Percentiles rank a stretch among this genome's conserved stretches.
phyloP scores from a whole-genome alignment of 495 filamentous ascomycete species.

The Geopyxis carbonaria region DNA sequence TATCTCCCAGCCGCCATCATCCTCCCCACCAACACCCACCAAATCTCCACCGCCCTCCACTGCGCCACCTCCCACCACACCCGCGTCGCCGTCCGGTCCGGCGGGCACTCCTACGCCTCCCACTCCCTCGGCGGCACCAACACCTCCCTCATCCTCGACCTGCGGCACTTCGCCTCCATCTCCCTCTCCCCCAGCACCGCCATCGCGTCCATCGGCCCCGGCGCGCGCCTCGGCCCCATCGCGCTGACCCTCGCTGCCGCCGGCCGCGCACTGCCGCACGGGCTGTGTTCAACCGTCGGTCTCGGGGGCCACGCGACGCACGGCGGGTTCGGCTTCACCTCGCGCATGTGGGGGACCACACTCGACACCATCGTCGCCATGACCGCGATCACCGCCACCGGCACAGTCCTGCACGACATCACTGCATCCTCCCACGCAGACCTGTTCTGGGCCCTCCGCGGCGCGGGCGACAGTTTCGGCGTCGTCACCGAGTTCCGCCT shows the following conservation, averaged over 20 bases:
- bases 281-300: constrained; percentile 47
- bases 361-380: constrained; percentile 42
- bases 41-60: background rate
- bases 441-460: constrained; percentile 36
- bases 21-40: too few species aligned
- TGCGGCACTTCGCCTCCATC: constrained; percentile 33
- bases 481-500: constrained; percentile 45
- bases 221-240: constrained; percentile 43
- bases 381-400: constrained; percentile 45
- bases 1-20: too few species aligned
- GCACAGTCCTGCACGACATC: constrained; percentile 28
- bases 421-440: constrained; percentile 28
- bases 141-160: constrained; percentile 33
- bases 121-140: too few species aligned
- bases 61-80: background rate
- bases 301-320: constrained; percentile 58
- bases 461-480: constrained; percentile 45
- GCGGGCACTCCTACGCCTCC: constrained; percentile 8
- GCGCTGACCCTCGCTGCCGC: constrained; percentile 38
- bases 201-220: constrained; percentile 47
- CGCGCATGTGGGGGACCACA: constrained; percentile 43
- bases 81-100: constrained; percentile 1
- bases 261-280: constrained; percentile 48
- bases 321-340: constrained; percentile 45
- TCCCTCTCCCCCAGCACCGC: constrained; percentile 34